A percentile compares a stretch with the other conserved stretches of the same genome.
These are phyloP conservation scores for Claviceps fusiformis DNA, from an alignment of 2,329 filamentous ascomycete species.

Conservation along the genomic window DNA sequence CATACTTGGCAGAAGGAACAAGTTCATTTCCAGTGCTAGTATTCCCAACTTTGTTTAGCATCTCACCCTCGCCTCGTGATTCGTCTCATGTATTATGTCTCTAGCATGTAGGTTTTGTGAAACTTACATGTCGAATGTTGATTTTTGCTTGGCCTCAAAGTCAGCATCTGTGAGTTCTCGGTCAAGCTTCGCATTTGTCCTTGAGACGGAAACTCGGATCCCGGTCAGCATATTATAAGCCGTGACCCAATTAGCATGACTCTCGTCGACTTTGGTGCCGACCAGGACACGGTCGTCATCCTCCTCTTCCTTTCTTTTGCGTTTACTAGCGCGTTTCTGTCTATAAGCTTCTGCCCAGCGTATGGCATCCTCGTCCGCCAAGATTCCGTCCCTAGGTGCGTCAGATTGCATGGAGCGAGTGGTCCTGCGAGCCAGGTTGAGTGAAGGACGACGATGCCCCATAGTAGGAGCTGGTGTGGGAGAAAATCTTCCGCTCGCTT, in stretches of 20 bases:
- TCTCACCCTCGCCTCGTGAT: neutral
- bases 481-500: conserved; percentile 71
- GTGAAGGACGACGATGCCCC: conserved; percentile 60
- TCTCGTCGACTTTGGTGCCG: conserved; percentile 94
- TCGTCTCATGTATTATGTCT: no score
- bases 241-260: conserved; percentile 92
- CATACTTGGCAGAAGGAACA: conserved; percentile 95
- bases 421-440: conserved; percentile 65
- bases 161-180: conserved; percentile 79
- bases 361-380: conserved; percentile 78
- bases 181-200: conserved; percentile 94
- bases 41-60: neutral
- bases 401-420: conserved; percentile 83
- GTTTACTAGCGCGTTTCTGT: conserved; percentile 80
- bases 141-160: conserved; percentile 91
- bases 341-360: conserved; percentile 88
- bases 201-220: conserved; percentile 90
- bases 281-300: conserved; percentile 92
- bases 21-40: conserved; percentile 83
- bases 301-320: conserved; percentile 68
- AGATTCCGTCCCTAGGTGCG: conserved; percentile 65
- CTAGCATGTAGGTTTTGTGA: neutral
- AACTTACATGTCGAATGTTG: conserved; percentile 91
- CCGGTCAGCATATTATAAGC: conserved; percentile 99
- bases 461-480: conserved; percentile 42